Evolutionary conservation across 306 rosid genomes (phyloP).

Genomic region (Cyamopsis tetragonoloba): DNA sequence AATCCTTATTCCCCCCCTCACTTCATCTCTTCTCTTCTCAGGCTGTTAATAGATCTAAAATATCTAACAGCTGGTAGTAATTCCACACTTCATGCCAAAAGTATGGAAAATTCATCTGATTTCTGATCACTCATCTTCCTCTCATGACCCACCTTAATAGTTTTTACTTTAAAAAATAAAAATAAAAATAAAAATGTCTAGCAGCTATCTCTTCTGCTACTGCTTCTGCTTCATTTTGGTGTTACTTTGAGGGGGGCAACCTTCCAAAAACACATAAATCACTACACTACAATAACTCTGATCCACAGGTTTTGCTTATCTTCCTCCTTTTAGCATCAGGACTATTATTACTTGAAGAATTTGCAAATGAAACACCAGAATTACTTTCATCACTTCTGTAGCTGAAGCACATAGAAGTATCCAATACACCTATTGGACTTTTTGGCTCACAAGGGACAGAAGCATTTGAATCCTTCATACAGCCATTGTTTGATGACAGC

Average conservation of each 20-base stretch:
- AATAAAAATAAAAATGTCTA: slow-evolving; percentile 13
- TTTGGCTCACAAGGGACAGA: slow-evolving; percentile 50
- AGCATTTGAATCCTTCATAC: slow-evolving; percentile 34
- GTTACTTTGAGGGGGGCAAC: slow-evolving; percentile 12
- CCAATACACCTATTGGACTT: slow-evolving; percentile 86
- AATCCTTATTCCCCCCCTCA: slow-evolving; percentile 12
- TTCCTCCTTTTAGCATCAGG: slow-evolving; percentile 83
- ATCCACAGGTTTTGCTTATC: slow-evolving; percentile 65
- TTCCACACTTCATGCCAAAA: slow-evolving; percentile 35
- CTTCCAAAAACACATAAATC: slow-evolving; percentile 40
- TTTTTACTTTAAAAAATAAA: background rate
- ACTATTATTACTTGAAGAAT: slow-evolving; percentile 43
- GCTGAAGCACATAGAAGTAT: slow-evolving; percentile 72
- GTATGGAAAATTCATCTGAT: slow-evolving; percentile 32
- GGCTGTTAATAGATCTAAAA: slow-evolving; percentile 64
- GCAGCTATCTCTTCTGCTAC: slow-evolving; percentile 27
- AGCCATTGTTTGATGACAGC: slow-evolving; percentile 25
- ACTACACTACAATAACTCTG: slow-evolving; percentile 42
- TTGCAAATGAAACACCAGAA: slow-evolving; percentile 66
- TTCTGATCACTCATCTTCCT: slow-evolving; percentile 34
- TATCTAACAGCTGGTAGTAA: slow-evolving; percentile 63
- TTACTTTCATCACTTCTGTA: slow-evolving; percentile 69
- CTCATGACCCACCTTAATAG: slow-evolving; percentile 46
- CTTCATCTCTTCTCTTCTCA: slow-evolving; percentile 7
- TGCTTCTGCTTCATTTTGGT: slow-evolving; percentile 17